A percentile compares a stretch with the other conserved stretches of the same genome.
Conservation (phyloP, 2,329 filamentous ascomycete genomes). For the Fusarium guadeloupense region DNA sequence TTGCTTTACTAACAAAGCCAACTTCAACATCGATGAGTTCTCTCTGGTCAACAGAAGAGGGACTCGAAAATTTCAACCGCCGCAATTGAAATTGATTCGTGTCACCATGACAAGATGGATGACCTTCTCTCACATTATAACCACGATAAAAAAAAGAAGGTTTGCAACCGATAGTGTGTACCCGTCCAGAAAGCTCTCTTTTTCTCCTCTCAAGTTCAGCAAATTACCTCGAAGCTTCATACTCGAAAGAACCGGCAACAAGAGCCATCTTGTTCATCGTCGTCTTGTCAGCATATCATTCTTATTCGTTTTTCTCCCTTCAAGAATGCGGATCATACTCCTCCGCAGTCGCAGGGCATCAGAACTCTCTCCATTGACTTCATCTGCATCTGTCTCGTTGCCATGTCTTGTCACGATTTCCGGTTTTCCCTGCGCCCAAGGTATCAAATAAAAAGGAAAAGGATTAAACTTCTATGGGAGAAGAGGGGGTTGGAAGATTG, state of each 20-base stretch:
- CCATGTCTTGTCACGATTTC: slow-evolving; percentile 17
- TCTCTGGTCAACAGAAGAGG: slow-evolving; percentile 23
- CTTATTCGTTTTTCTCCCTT: slow-evolving; percentile 37
- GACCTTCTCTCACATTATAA: slow-evolving; percentile 26
- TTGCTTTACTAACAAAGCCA: too few species aligned
- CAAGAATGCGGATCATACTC: neutral
- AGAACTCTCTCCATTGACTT: slow-evolving; percentile 1
- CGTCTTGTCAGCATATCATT: slow-evolving; percentile 37
- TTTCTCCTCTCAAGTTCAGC: slow-evolving; percentile 22
- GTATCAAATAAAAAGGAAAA: slow-evolving; percentile 31
- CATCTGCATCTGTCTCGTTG: slow-evolving; percentile 14
- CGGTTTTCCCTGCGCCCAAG: slow-evolving; percentile 25
- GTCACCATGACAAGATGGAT: slow-evolving; percentile 12
- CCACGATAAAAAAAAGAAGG: slow-evolving; percentile 26
- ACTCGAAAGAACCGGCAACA: slow-evolving; percentile 24
- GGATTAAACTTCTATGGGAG: slow-evolving; percentile 34
- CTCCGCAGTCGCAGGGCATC: slow-evolving; percentile 6
- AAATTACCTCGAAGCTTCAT: slow-evolving; percentile 28
- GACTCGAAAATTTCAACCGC: neutral
- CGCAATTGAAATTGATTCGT: slow-evolving; percentile 2
- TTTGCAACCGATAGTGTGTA: slow-evolving; percentile 38
- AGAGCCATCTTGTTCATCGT: slow-evolving; percentile 34
- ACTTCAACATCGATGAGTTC: neutral
- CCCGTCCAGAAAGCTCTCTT: slow-evolving; percentile 16
- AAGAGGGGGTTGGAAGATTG: slow-evolving; percentile 10